Base-by-base conservation (phyloP, 2,329 filamentous ascomycete genomes). In the Drechmeria coniospora region DNA sequence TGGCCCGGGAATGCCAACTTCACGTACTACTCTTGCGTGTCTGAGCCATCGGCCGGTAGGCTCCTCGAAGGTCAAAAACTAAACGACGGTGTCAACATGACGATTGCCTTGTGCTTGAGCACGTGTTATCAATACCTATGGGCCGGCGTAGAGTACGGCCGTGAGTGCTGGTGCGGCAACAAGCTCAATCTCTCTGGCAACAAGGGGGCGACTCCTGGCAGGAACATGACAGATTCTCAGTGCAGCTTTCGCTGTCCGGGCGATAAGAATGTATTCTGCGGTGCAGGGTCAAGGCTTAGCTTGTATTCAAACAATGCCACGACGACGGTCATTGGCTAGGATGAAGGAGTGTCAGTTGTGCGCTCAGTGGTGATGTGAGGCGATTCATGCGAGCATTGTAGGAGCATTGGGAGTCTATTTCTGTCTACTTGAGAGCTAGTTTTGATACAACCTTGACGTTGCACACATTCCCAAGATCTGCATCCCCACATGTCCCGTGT, bases 81-180 rank as follows among this genome's bases (percentile, higher is more conserved):
- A 19, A 53, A 48, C 17, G 41, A 47, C 10, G 37, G 28, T 8
- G 37, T 39, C 4, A 33, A 40, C 7, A 54, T 56, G 51, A 54
- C 49, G 0, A 38, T 54, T 9, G 40, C 49, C 8, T 31, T 33
- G 0, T 56, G 53, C 27, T 32, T 54, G 2, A 39, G 47, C 25
- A 40, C 40, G 2, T 57, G 53, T 26, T 42, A 37, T 21, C 35
- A 45, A 13, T 55, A 49, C 29, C 43, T 42, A 6, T 56, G 43
- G 15, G 51, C 46, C 1, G 53, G 53, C 8, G 42, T 56, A 4
- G 50, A 57, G 27, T 55, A 56, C 18, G 50, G 49, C 6, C 42
- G 40, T 2, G 53, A 57, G 14, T 57, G 53, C 15, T 56, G 49
- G 44, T 57, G 53, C 23, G 50, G 50, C 5, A 44, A 53, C 26